These are phyloP conservation scores for Juglanconis juglandina DNA, from an alignment of 2,329 filamentous ascomycete species.

Conservation along the genomic window DNA sequence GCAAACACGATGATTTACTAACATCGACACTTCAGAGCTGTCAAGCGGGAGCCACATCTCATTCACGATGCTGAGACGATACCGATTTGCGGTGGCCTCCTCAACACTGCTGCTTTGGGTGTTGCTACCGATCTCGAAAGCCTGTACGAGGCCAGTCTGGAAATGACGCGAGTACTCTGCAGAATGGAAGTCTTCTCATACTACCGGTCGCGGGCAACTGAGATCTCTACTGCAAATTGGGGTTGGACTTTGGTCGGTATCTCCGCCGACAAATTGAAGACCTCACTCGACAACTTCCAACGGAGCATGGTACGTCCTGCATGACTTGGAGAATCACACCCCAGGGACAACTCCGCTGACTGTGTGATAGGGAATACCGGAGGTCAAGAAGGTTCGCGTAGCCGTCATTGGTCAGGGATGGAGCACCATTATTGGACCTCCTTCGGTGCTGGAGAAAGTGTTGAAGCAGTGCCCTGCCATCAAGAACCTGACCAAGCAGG, in stretches of 20 bases:
- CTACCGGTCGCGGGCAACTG: slow-evolving; percentile 10
- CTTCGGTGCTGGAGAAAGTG: slow-evolving; percentile 12
- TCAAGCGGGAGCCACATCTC: slow-evolving; percentile 8
- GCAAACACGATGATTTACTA: neutral
- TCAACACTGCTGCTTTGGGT: slow-evolving; percentile 10
- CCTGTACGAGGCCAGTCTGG: slow-evolving; percentile 13
- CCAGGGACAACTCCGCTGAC: neutral
- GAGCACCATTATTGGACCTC: slow-evolving; percentile 12
- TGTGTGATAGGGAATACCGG: slow-evolving; percentile 5
- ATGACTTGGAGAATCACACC: neutral
- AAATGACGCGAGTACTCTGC: slow-evolving; percentile 11
- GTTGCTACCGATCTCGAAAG: slow-evolving; percentile 9
- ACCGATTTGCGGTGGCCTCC: slow-evolving; percentile 11
- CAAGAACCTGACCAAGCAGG: slow-evolving; percentile 14
- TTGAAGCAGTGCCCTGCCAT: slow-evolving; percentile 11
- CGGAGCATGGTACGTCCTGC: slow-evolving; percentile 9
- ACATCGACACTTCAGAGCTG: neutral
- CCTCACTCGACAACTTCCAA: slow-evolving; percentile 7
- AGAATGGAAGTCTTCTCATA: slow-evolving; percentile 12
- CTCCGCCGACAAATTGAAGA: slow-evolving; percentile 11
- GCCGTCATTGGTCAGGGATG: slow-evolving; percentile 12
- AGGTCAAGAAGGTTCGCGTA: slow-evolving; percentile 9
- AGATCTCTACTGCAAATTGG: slow-evolving; percentile 11
- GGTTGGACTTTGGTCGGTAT: slow-evolving; percentile 14
- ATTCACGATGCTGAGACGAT: slow-evolving; percentile 7